Evolutionary conservation across 176 grass and related monocot genomes (phyloP).

Genomic region (Carex pumila): DNA sequence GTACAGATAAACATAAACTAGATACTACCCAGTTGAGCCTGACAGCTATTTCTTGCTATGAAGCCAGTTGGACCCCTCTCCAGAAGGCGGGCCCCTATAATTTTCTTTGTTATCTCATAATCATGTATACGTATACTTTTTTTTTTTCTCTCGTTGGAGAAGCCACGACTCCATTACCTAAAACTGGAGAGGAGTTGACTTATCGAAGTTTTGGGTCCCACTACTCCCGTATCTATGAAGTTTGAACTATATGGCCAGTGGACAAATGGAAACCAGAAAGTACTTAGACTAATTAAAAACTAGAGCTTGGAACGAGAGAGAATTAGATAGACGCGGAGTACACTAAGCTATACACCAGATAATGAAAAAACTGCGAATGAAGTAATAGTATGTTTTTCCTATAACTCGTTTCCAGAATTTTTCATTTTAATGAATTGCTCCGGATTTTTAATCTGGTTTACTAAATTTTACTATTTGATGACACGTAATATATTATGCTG

Average conservation of each 20-base stretch:
- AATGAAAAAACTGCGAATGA: neutral
- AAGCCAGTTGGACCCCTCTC: neutral
- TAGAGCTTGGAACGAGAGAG: neutral
- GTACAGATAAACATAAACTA: neutral
- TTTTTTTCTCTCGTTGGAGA: neutral
- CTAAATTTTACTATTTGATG: neutral
- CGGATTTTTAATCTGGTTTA: neutral
- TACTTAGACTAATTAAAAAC: neutral
- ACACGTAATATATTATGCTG: neutral
- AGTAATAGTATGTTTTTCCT: neutral
- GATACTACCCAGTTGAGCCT: neutral
- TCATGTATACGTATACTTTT: neutral
- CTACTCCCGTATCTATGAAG: neutral
- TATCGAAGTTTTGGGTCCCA: neutral
- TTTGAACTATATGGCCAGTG: neutral
- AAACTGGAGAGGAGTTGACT: constrained; percentile 6
- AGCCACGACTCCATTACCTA: neutral
- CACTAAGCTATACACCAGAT: neutral
- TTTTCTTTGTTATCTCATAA: neutral
- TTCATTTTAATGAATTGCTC: neutral
- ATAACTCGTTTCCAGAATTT: neutral
- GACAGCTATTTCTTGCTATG: neutral
- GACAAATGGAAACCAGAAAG: neutral
- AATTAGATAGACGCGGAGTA: neutral
- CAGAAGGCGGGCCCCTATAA: neutral